These are phyloP conservation scores for Endoconidiophora laricicola DNA, from an alignment of 2,329 filamentous ascomycete species.

Conservation along the genomic window DNA sequence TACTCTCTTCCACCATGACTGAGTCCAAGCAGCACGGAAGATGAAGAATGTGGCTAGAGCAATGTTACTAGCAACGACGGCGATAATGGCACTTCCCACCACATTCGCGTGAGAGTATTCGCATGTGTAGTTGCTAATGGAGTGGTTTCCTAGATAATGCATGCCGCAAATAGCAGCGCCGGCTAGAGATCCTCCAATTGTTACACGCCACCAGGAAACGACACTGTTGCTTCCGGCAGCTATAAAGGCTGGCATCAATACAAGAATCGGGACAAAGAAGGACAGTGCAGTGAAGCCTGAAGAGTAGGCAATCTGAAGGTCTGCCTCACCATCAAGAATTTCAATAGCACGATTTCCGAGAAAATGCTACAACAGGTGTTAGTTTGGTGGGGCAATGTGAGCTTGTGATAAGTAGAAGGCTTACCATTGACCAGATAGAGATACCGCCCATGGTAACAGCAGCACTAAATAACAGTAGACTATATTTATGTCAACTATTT, in stretches of 20 bases:
- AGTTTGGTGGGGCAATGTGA: neutral
- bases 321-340: slow-evolving; percentile 42
- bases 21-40: slow-evolving; percentile 59
- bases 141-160: slow-evolving; percentile 78
- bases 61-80: slow-evolving; percentile 51
- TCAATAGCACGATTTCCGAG: slow-evolving; percentile 68
- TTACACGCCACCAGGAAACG: slow-evolving; percentile 40
- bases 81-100: slow-evolving; percentile 53
- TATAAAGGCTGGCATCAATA: slow-evolving; percentile 56
- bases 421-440: slow-evolving; percentile 55
- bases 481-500: slow-evolving; percentile 17
- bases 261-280: slow-evolving; percentile 62
- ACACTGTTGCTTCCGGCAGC: slow-evolving; percentile 44
- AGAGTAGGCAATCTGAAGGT: slow-evolving; percentile 59
- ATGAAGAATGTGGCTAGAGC: slow-evolving; percentile 65
- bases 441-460: slow-evolving; percentile 59
- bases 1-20: slow-evolving; percentile 58
- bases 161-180: slow-evolving; percentile 66
- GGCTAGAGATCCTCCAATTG: slow-evolving; percentile 49
- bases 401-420: slow-evolving; percentile 12
- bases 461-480: slow-evolving; percentile 45
- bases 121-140: slow-evolving; percentile 60
- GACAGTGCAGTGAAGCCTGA: slow-evolving; percentile 56
- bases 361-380: slow-evolving; percentile 42
- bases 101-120: slow-evolving; percentile 43